Evolutionary conservation across 2,329 filamentous ascomycete genomes (phyloP).

Genomic region (Dactylonectria macrodidyma): DNA sequence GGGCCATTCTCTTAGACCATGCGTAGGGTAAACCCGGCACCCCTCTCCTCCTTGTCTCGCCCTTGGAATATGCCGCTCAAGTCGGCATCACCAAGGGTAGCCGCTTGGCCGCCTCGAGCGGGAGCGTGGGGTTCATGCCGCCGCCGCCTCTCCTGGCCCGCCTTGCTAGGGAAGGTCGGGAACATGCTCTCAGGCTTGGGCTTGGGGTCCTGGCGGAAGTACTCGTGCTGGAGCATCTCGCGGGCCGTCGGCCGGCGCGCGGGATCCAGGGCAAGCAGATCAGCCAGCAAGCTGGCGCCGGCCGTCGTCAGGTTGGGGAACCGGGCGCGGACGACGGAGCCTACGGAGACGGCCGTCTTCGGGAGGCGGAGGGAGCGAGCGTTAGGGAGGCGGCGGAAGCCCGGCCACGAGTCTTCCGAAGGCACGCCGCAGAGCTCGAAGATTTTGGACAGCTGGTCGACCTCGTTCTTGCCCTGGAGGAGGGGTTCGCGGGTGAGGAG

Average conservation of each 20-base stretch:
- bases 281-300: slow-evolving; percentile 78
- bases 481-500: slow-evolving; percentile 87
- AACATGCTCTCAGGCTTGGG: slow-evolving; percentile 95
- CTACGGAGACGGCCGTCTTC: slow-evolving; percentile 56
- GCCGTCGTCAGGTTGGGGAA: slow-evolving; percentile 87
- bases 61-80: slow-evolving; percentile 81
- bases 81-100: slow-evolving; percentile 70
- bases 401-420: slow-evolving; percentile 86
- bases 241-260: slow-evolving; percentile 77
- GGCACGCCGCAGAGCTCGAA: slow-evolving; percentile 93
- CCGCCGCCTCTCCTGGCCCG: slow-evolving; percentile 87
- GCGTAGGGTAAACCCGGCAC: slow-evolving; percentile 76
- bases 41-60: slow-evolving; percentile 74
- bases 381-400: slow-evolving; percentile 89
- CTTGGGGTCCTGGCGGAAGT: slow-evolving; percentile 90
- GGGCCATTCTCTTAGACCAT: slow-evolving; percentile 58
- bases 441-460: slow-evolving; percentile 89
- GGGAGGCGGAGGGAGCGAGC: slow-evolving; percentile 84
- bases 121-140: slow-evolving; percentile 85
- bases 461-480: slow-evolving; percentile 91
- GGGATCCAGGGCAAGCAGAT: slow-evolving; percentile 83
- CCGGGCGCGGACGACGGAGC: slow-evolving; percentile 77
- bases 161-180: slow-evolving; percentile 96
- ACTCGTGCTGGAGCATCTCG: slow-evolving; percentile 83
- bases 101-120: slow-evolving; percentile 80